phyloP scores from a whole-genome alignment of 345 rosid species.

The Cardamine occulta region DNA sequence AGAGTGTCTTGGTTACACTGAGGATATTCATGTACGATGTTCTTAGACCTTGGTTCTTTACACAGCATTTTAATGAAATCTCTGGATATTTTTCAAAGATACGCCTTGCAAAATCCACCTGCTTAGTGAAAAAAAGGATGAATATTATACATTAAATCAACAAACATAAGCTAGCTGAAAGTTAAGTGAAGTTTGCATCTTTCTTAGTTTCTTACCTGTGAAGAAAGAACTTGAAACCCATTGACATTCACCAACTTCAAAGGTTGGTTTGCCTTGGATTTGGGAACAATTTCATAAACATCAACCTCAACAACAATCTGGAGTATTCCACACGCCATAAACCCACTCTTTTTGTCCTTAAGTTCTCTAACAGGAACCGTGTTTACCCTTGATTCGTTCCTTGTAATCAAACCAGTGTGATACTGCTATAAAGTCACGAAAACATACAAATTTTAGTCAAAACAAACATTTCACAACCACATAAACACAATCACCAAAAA shows the following conservation, averaged over 20 bases:
- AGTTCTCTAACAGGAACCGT: background rate
- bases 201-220: background rate
- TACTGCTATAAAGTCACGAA: background rate
- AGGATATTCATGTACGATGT: conserved; percentile 24
- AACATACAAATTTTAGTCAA: background rate
- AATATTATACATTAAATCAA: background rate
- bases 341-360: conserved; percentile 3
- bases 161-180: background rate
- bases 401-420: conserved; percentile 16
- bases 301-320: conserved; percentile 63
- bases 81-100: conserved; percentile 27
- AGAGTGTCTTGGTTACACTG: background rate
- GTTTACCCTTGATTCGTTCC: background rate
- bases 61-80: background rate
- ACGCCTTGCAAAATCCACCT: conserved; percentile 1
- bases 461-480: background rate
- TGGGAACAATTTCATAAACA: background rate
- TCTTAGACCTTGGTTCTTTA: background rate
- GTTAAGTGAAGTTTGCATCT: background rate
- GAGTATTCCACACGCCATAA: conserved; percentile 58
- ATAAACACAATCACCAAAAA: background rate
- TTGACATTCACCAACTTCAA: conserved; percentile 9
- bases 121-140: background rate
- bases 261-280: background rate
- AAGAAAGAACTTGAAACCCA: conserved; percentile 30